Evolutionary conservation across 2,329 filamentous ascomycete species (phyloP).

Genomic region (Dactylella cylindrospora): DNA sequence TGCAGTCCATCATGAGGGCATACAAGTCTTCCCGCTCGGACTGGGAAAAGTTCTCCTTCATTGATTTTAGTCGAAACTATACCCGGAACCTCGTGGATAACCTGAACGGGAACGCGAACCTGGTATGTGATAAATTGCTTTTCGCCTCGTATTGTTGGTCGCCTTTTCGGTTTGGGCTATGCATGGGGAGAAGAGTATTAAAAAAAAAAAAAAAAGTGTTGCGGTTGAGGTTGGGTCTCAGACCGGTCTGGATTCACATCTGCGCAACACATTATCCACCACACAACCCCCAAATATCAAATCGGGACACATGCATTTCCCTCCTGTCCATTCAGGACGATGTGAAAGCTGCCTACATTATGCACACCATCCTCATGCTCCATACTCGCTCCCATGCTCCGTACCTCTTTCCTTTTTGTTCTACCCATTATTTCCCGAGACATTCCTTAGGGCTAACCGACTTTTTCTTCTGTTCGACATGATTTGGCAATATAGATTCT

Average conservation of each 20-base stretch:
- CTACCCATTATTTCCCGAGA: not conserved
- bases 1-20: slow-evolving; percentile 61
- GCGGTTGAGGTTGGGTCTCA: slow-evolving; percentile 29
- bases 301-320: slow-evolving; percentile 3
- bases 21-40: slow-evolving; percentile 61
- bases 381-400: not conserved
- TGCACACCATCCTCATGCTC: not conserved
- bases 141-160: slow-evolving; percentile 47
- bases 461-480: slow-evolving; percentile 3
- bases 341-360: no score
- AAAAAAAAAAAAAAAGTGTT: slow-evolving; percentile 25
- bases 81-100: slow-evolving; percentile 67
- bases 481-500: slow-evolving; percentile 55
- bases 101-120: slow-evolving; percentile 66
- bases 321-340: no score
- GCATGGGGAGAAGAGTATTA: not conserved
- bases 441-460: not conserved
- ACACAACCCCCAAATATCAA: slow-evolving; percentile 9
- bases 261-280: slow-evolving; percentile 36
- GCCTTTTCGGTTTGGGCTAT: not conserved
- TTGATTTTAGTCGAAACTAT: slow-evolving; percentile 59
- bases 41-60: slow-evolving; percentile 62
- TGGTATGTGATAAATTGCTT: slow-evolving; percentile 53
- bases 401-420: not conserved
- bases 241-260: slow-evolving; percentile 12